These are phyloP conservation scores for Zychaea mexicana DNA, from an alignment of 371 early-diverging fungal genomes.

Conservation along the genomic window DNA sequence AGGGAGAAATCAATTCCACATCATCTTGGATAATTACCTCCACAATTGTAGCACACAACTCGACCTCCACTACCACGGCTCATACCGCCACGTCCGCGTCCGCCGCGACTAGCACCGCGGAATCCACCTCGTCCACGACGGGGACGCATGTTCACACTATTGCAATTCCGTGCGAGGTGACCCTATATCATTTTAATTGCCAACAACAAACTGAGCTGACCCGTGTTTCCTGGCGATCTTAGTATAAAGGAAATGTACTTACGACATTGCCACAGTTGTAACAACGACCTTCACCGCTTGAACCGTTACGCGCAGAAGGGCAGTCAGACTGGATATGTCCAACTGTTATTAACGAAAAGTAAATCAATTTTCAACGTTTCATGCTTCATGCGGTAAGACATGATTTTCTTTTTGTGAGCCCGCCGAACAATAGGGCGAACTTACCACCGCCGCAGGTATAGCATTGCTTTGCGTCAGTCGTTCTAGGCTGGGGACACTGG, in stretches of 20 bases:
- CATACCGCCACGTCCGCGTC: conserved; percentile 18
- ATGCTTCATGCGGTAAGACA: not conserved
- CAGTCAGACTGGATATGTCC: conserved; percentile 66
- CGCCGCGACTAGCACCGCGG: conserved; percentile 15
- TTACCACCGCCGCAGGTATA: conserved; percentile 66
- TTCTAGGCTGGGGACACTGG: conserved; percentile 55
- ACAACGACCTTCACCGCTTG: conserved; percentile 34
- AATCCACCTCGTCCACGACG: conserved; percentile 20
- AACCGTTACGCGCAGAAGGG: conserved; percentile 27
- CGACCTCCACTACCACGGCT: conserved; percentile 20
- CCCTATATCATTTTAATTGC: conserved; percentile 50
- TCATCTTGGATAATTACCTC: conserved; percentile 30
- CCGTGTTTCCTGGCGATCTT: too few relatives aligned
- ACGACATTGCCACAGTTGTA: conserved; percentile 61
- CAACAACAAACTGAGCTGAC: too few relatives aligned
- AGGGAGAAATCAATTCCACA: too few relatives aligned
- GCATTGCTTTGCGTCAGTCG: conserved; percentile 58
- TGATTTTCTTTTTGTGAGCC: not conserved
- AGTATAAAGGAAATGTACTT: too few relatives aligned
- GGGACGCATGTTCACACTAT: conserved; percentile 34
- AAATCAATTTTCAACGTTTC: not conserved
- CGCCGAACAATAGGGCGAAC: not conserved
- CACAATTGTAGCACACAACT: conserved; percentile 62
- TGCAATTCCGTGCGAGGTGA: conserved; percentile 64
- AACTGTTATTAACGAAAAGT: conserved; percentile 29